Base-by-base conservation (phyloP, 371 early-diverging fungal species). In the Mucor lusitanicus region DNA sequence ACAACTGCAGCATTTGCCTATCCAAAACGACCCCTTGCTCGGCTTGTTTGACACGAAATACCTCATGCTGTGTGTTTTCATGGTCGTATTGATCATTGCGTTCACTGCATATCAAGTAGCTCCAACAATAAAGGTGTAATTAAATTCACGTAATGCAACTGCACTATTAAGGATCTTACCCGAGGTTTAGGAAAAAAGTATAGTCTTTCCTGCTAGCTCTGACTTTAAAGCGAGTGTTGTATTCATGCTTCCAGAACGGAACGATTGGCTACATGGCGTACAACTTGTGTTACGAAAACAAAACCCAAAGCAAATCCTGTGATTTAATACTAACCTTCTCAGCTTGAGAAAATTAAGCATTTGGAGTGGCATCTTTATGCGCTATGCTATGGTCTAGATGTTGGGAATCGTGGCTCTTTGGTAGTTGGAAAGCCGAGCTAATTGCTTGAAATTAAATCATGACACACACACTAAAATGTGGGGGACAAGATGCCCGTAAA, bases 41-140 rank as follows among this genome's bases (percentile, higher is more conserved):
- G 50, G 50, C 3, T 42, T 39, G 15, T 25, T 54, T 23, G 28
- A 56, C 39, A 33, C 40, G 1, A 33, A 65, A 15, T 37, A 33
- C 12, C 2, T 50, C 1, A 54, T 54, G 7, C 25, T 39, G 37
- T 3, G n/a, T 28, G 5, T 28, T 56, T n/a, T 64, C 6, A n/a
- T 64, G 4, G 19, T 40, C 19, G 25, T 40, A 4, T 13, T 59
- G 13, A 32, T 60, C 12, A 60, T 66, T 30, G 30, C 53, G 30
- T 28, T 66, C 2, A 66, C 61, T 30, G 60, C 67, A 4, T 63
- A 63, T 37, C 39, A 17, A 15, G 63, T 63, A 21, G 33, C 63
- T 37, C 54, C 63, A 60, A 15, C 33, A 33, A 19, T 57, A 19
- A 57, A 33, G 21, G 9, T 57, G 1, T 42, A 42, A 42, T 17